A percentile compares a stretch with the other conserved stretches of the same genome.
phyloP scores from a whole-genome alignment of 1,284 basidiomycete genomes.

The Neonothopanus nambi region DNA sequence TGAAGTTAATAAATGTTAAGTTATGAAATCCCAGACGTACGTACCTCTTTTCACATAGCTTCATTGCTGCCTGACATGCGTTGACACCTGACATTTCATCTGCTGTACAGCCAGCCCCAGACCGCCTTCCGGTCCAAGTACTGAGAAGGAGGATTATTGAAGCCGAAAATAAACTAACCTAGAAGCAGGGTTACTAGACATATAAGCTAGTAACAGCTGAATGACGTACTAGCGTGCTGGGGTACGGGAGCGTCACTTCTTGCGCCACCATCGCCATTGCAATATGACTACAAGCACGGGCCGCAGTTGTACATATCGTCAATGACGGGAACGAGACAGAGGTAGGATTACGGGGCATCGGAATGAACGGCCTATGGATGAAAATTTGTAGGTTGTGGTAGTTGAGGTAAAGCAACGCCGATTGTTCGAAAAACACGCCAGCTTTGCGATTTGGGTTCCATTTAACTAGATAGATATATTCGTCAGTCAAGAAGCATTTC shows the following conservation, averaged over 20 bases:
- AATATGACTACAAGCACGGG: conserved; percentile 62
- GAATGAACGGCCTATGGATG: conserved; percentile 72
- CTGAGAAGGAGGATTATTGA: conserved; percentile 61
- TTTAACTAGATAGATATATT: conserved; percentile 42
- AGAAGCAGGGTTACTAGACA: background rate
- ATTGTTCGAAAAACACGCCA: conserved; percentile 54
- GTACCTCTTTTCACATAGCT: conserved; percentile 44
- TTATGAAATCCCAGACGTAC: conserved; percentile 1
- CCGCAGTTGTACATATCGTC: conserved; percentile 70
- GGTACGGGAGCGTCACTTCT: conserved; percentile 29
- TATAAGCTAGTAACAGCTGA: conserved; percentile 11
- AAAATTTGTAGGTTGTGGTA: conserved; percentile 64
- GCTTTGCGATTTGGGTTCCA: conserved; percentile 63
- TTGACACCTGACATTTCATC: conserved; percentile 56
- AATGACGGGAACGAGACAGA: conserved; percentile 56
- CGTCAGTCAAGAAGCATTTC: background rate
- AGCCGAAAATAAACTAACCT: conserved; percentile 27
- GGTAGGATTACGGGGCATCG: conserved; percentile 47
- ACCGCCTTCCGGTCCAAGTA: conserved; percentile 56
- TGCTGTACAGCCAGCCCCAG: conserved; percentile 38
- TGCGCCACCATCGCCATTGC: conserved; percentile 42
- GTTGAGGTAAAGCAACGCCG: conserved; percentile 48
- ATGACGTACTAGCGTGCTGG: conserved; percentile 34
- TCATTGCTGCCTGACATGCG: conserved; percentile 52
- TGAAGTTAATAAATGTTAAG: background rate